Percentiles rank a stretch among this genome's conserved stretches.
These are phyloP conservation scores for Leptographium procerum DNA, from an alignment of 2,329 filamentous ascomycete species.

Conservation along the genomic window DNA sequence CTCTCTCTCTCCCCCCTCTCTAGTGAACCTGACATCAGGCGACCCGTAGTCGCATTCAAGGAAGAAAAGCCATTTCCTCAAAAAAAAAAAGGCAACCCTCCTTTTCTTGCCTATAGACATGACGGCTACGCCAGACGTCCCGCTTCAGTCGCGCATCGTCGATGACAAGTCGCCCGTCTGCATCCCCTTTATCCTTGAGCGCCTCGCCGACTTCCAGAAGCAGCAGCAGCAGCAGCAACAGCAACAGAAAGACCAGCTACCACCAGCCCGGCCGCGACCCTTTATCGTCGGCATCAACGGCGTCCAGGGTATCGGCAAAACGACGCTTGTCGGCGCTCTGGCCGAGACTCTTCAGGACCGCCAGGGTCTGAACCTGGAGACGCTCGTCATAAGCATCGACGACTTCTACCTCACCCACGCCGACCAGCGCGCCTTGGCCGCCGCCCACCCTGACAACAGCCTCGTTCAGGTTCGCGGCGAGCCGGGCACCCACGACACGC, in stretches of 20 bases:
- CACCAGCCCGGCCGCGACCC: conserved; percentile 27
- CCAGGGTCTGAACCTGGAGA: conserved; percentile 41
- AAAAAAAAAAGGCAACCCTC: too few species aligned
- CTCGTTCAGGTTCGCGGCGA: conserved; percentile 75
- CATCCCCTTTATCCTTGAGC: conserved; percentile 61
- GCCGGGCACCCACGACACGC: conserved; percentile 64
- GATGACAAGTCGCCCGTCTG: conserved; percentile 73
- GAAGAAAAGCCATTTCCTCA: too few species aligned
- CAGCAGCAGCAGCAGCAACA: background rate
- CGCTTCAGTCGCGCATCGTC: conserved; percentile 30
- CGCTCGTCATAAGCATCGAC: conserved; percentile 71
- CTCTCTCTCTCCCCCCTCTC: background rate
- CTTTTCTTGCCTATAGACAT: too few species aligned
- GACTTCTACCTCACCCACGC: conserved; percentile 75
- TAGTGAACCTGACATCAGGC: too few species aligned
- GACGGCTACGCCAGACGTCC: conserved; percentile 16
- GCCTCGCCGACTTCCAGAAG: conserved; percentile 26
- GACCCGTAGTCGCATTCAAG: too few species aligned
- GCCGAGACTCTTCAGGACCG: conserved; percentile 41
- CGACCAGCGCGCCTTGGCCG: conserved; percentile 54
- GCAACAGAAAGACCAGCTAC: background rate
- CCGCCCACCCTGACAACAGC: conserved; percentile 55
- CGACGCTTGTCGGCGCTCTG: conserved; percentile 65
- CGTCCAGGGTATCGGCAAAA: conserved; percentile 87
- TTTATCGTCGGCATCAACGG: conserved; percentile 86